These are phyloP conservation scores for Aegilops longissima DNA, from an alignment of 176 grass and related monocot species.

Conservation along the genomic window DNA sequence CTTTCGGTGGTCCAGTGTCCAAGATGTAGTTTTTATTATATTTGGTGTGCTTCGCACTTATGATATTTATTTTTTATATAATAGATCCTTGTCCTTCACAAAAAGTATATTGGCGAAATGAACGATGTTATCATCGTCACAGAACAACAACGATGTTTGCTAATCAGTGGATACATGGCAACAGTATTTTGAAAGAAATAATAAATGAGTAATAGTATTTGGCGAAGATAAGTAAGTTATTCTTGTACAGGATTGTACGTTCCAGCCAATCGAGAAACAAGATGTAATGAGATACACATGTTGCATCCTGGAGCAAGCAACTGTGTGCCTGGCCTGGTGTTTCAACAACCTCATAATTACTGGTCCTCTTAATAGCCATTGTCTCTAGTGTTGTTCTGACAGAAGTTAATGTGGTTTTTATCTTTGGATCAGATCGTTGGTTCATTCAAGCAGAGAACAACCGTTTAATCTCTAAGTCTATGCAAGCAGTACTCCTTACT, in stretches of 20 bases:
- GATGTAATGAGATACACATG: constrained; percentile 19
- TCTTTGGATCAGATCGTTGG: constrained; percentile 3
- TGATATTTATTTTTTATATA: no score
- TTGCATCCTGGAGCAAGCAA: neutral
- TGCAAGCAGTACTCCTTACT: no score
- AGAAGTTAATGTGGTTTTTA: constrained; percentile 32
- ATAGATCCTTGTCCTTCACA: no score
- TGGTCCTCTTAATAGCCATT: constrained; percentile 36
- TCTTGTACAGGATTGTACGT: neutral
- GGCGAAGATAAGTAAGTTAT: neutral
- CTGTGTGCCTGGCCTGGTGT: constrained; percentile 22
- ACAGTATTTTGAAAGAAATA: neutral
- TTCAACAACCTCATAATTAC: constrained; percentile 47
- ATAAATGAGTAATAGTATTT: neutral
- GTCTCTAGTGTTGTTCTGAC: constrained; percentile 41
- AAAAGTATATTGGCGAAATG: neutral
- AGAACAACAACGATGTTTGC: neutral
- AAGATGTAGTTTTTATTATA: no score
- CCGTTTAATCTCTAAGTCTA: no score
- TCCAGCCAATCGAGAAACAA: neutral
- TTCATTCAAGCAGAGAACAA: no score
- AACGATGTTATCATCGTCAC: neutral
- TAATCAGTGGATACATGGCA: neutral
- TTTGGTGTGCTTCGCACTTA: no score
- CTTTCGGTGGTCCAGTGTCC: no score